phyloP scores from a whole-genome alignment of 768 basidiomycete species.

The Strobilomyces dryophilus region DNA sequence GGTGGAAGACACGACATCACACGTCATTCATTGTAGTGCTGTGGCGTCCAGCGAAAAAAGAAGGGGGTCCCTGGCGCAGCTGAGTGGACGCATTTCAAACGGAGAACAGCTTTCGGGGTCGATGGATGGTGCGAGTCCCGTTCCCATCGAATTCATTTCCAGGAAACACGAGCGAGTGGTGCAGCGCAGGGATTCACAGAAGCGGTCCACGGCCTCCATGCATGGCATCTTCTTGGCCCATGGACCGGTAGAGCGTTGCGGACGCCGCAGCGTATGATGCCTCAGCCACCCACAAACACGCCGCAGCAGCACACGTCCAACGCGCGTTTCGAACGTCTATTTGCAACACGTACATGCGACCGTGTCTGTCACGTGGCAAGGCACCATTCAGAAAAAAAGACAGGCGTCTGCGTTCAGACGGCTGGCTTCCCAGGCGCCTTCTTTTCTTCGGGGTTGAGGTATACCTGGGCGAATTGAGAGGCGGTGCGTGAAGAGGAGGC shows the following conservation, averaged over 20 bases:
- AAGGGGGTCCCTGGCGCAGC: not conserved
- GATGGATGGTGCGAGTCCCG: not conserved
- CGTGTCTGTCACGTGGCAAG: not conserved
- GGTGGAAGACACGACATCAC: not conserved
- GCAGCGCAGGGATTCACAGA: not conserved
- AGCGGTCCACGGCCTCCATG: not conserved
- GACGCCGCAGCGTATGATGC: not conserved
- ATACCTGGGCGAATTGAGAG: constrained; percentile 21
- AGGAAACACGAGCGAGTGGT: constrained; percentile 4
- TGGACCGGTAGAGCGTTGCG: not conserved
- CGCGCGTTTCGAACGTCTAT: constrained; percentile 12
- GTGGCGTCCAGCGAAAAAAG: not conserved
- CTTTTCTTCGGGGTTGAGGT: constrained; percentile 23
- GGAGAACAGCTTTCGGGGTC: not conserved
- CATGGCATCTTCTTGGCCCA: not conserved
- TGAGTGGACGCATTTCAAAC: not conserved
- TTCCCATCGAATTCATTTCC: not conserved
- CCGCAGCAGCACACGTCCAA: not conserved
- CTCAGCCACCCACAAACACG: too few relatives aligned
- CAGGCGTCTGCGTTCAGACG: constrained; percentile 1
- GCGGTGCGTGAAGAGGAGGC: not conserved
- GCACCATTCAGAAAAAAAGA: not conserved
- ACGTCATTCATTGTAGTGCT: not conserved
- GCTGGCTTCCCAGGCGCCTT: constrained; percentile 19
- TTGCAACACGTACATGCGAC: constrained; percentile 9